Conservation (phyloP, 805 yeast genomes). For the Ascoidea rubescens region DNA sequence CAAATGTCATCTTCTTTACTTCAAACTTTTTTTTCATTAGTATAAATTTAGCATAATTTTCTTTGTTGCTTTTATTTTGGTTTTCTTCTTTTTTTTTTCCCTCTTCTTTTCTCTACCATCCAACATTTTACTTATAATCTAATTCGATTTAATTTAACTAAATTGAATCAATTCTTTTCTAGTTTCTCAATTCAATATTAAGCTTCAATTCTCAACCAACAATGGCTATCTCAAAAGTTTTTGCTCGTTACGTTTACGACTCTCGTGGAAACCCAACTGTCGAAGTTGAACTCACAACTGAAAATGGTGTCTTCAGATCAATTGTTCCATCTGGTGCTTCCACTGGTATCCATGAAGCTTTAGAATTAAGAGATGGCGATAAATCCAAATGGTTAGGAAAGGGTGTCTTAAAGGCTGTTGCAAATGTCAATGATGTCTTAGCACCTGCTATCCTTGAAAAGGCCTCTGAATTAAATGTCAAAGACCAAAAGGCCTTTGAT, state of each 20-base stretch:
- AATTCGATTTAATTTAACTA: too few species aligned
- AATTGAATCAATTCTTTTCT: neutral
- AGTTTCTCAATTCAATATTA: too few species aligned
- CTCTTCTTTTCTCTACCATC: neutral
- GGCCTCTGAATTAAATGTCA: constrained; percentile 48
- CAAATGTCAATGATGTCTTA: constrained; percentile 87
- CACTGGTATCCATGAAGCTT: constrained; percentile 97
- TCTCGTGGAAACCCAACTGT: constrained; percentile 99
- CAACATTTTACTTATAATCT: neutral
- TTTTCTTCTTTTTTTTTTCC: too few species aligned
- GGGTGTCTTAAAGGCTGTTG: constrained; percentile 96
- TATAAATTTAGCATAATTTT: too few species aligned
- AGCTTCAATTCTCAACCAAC: too few species aligned
- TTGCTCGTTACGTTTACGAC: constrained; percentile 96
- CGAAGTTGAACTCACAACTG: constrained; percentile 93
- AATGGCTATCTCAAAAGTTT: constrained; percentile 81
- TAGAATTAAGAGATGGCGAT: constrained; percentile 97
- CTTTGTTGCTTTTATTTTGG: too few species aligned
- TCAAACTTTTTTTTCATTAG: too few species aligned
- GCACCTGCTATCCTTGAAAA: constrained; percentile 87
- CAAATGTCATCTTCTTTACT: too few species aligned
- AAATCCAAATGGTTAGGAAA: constrained; percentile 96
- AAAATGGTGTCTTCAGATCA: constrained; percentile 86
- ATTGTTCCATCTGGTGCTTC: constrained; percentile 99
- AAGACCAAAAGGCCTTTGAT: constrained; percentile 78